Conservation (phyloP, 768 basidiomycete genomes). For the Trichaptum fuscoviolaceum region DNA sequence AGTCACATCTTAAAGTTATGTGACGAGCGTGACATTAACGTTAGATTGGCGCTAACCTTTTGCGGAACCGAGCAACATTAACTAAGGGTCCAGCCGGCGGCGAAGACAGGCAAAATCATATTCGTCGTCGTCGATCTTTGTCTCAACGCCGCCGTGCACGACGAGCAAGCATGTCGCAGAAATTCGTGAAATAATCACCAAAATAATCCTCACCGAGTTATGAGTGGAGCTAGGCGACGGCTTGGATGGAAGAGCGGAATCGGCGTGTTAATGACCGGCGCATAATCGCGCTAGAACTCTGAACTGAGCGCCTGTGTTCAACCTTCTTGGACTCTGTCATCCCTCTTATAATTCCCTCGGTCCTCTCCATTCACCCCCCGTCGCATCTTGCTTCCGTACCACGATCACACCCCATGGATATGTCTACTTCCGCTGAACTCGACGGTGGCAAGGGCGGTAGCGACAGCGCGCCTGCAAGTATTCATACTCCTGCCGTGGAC, state of each 20-base stretch:
- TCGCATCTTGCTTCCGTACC: background rate
- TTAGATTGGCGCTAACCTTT: background rate
- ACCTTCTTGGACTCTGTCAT: background rate
- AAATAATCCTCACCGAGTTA: background rate
- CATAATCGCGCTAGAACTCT: background rate
- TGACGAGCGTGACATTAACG: background rate
- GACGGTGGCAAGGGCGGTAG: constrained; percentile 50
- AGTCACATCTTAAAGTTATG: too few species aligned
- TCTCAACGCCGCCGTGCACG: background rate
- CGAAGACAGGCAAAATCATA: background rate
- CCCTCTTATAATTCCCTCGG: background rate
- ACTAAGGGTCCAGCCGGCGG: background rate
- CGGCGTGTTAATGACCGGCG: background rate
- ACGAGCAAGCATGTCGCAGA: background rate
- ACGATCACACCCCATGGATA: background rate
- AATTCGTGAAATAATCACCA: background rate
- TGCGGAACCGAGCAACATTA: background rate
- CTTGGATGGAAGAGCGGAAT: background rate
- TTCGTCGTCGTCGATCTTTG: background rate
- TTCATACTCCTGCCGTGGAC: constrained; percentile 15
- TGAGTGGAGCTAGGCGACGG: background rate
- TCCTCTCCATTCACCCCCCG: background rate
- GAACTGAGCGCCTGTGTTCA: background rate
- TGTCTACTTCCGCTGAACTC: constrained; percentile 36
- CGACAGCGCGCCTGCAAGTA: constrained; percentile 53